Evolutionary conservation across 768 basidiomycete species (phyloP).

Genomic region (Paxillus ammoniavirescens): DNA sequence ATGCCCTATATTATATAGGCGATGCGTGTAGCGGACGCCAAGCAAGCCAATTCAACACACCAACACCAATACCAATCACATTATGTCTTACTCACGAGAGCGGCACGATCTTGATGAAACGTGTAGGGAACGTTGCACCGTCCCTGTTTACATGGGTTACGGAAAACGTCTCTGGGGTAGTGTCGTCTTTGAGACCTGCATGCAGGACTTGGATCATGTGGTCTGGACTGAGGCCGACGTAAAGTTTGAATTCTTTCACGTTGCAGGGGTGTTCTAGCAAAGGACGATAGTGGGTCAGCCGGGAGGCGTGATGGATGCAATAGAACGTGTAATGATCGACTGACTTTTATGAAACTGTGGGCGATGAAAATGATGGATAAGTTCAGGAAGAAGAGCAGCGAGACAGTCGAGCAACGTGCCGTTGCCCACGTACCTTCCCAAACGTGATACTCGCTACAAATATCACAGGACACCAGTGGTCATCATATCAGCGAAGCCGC

Average conservation of each 20-base stretch:
- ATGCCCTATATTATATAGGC: slow-evolving; percentile 45
- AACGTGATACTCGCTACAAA: slow-evolving; percentile 69
- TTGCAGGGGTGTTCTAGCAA: slow-evolving; percentile 77
- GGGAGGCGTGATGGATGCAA: background rate
- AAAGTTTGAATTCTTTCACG: slow-evolving; percentile 79
- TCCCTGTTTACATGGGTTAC: slow-evolving; percentile 54
- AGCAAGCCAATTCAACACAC: background rate
- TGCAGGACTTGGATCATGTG: slow-evolving; percentile 69
- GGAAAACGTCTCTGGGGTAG: slow-evolving; percentile 59
- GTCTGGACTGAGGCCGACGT: slow-evolving; percentile 61
- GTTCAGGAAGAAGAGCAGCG: background rate
- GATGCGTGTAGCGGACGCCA: background rate
- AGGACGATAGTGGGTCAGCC: slow-evolving; percentile 2
- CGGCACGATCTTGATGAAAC: slow-evolving; percentile 73
- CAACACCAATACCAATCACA: background rate
- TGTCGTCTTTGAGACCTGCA: slow-evolving; percentile 63
- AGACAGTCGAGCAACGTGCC: background rate
- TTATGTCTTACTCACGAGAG: slow-evolving; percentile 53
- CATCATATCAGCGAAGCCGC: slow-evolving; percentile 3
- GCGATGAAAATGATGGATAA: background rate
- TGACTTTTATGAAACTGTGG: slow-evolving; percentile 28
- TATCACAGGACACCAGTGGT: slow-evolving; percentile 3
- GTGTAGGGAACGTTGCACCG: slow-evolving; percentile 60
- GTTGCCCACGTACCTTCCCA: slow-evolving; percentile 58
- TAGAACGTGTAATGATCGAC: background rate